These are phyloP conservation scores for Aspergillus tubingensis DNA, from an alignment of 2,329 filamentous ascomycete species.

Conservation along the genomic window DNA sequence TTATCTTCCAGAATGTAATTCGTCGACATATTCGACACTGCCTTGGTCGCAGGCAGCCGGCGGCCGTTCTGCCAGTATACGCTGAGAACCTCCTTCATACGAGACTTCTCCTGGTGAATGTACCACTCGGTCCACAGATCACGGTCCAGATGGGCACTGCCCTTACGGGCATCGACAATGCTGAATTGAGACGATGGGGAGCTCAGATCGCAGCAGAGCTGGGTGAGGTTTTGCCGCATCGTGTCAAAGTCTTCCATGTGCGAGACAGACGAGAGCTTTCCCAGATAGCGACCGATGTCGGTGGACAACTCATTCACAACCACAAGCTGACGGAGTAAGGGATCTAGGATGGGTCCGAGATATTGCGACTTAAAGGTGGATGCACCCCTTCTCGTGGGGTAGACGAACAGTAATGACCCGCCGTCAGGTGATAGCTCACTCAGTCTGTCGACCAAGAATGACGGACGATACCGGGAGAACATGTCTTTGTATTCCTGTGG, in stretches of 20 bases:
- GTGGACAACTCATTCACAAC: conserved; percentile 61
- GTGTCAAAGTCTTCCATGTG: conserved; percentile 58
- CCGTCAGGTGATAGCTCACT: conserved; percentile 59
- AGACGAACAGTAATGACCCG: conserved; percentile 63
- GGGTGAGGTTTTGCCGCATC: conserved; percentile 46
- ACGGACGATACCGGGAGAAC: conserved; percentile 57
- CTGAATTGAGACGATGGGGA: conserved; percentile 43
- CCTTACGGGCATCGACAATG: conserved; percentile 54
- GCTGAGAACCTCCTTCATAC: conserved; percentile 55
- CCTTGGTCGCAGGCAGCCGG: conserved; percentile 34
- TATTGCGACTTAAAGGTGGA: conserved; percentile 61
- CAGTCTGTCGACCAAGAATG: conserved; percentile 62
- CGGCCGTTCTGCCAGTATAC: conserved; percentile 45
- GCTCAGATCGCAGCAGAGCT: conserved; percentile 44
- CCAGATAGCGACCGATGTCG: conserved; percentile 57
- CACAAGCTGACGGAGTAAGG: conserved; percentile 59
- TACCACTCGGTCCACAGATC: conserved; percentile 65
- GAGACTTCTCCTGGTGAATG: conserved; percentile 63
- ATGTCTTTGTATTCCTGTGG: conserved; percentile 60
- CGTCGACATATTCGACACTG: conserved; percentile 25
- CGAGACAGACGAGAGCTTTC: conserved; percentile 55
- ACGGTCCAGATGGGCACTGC: conserved; percentile 54
- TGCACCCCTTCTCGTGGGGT: conserved; percentile 61
- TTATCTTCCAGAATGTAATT: conserved; percentile 38
- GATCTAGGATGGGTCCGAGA: conserved; percentile 62